A percentile compares a stretch with the other conserved stretches of the same genome.
Conservation (phyloP, 1,139 yeast genomes). For the Geotrichum restrictum region DNA sequence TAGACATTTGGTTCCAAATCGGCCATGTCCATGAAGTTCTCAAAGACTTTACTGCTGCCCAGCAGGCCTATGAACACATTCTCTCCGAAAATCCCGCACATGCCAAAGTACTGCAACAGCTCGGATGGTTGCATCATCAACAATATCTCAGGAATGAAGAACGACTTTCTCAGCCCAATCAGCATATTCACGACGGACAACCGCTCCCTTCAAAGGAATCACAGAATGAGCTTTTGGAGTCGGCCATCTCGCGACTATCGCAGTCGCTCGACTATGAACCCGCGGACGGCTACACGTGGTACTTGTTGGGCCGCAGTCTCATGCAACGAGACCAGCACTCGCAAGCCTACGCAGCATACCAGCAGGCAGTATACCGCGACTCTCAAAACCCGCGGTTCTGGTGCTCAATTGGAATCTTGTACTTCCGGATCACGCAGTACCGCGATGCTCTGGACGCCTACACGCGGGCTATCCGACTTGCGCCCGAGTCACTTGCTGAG, state of each 20-base stretch:
- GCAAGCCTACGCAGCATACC: conserved; percentile 96
- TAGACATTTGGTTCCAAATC: conserved; percentile 97
- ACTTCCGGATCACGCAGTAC: conserved; percentile 91
- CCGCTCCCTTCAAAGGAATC: neutral
- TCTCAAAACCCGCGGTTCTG: conserved; percentile 96
- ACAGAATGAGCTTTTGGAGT: conserved; percentile 43
- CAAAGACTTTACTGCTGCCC: conserved; percentile 85
- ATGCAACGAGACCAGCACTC: conserved; percentile 94
- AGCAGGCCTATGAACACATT: conserved; percentile 92
- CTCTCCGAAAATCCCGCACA: conserved; percentile 86
- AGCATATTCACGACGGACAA: neutral
- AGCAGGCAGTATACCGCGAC: conserved; percentile 95
- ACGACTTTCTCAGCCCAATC: neutral
- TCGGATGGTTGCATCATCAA: conserved; percentile 93
- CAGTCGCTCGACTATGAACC: conserved; percentile 87
- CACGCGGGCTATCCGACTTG: conserved; percentile 89
- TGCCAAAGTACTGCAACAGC: conserved; percentile 90
- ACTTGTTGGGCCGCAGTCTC: conserved; percentile 90
- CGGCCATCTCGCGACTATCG: conserved; percentile 74
- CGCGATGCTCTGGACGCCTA: conserved; percentile 96
- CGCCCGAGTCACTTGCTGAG: conserved; percentile 80
- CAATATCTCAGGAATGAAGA: conserved; percentile 30
- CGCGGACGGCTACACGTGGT: conserved; percentile 95
- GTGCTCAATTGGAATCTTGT: conserved; percentile 97
- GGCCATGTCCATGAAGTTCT: conserved; percentile 93